A percentile compares a stretch with the other conserved stretches of the same genome.
phyloP scores from a whole-genome alignment of 768 basidiomycete species.

The Termitomyces sp. region DNA sequence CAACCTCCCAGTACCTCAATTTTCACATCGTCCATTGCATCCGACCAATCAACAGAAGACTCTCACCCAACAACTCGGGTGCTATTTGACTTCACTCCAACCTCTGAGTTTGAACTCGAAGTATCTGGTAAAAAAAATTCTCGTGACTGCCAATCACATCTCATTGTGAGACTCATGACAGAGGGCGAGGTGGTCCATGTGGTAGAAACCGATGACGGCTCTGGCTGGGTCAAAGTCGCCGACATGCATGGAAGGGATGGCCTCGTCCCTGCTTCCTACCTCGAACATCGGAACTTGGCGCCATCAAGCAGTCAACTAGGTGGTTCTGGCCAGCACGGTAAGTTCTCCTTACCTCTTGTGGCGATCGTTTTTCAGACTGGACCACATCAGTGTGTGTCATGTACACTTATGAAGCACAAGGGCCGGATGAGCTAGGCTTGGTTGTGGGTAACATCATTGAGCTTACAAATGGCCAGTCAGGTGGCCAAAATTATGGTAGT shows the following conservation, averaged over 20 bases:
- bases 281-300: slow-evolving; percentile 37
- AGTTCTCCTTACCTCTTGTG: slow-evolving; percentile 16
- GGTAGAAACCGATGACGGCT: slow-evolving; percentile 79
- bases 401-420: slow-evolving; percentile 75
- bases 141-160: not conserved
- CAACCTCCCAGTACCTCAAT: slow-evolving; percentile 51
- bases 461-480: slow-evolving; percentile 56
- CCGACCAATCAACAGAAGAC: slow-evolving; percentile 38
- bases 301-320: slow-evolving; percentile 20
- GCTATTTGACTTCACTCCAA: slow-evolving; percentile 70
- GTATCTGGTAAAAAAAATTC: slow-evolving; percentile 51
- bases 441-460: slow-evolving; percentile 59
- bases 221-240: slow-evolving; percentile 80
- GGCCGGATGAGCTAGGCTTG: slow-evolving; percentile 65
- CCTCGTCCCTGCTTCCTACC: slow-evolving; percentile 83
- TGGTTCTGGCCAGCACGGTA: slow-evolving; percentile 50
- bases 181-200: slow-evolving; percentile 66
- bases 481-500: slow-evolving; percentile 65
- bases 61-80: slow-evolving; percentile 54
- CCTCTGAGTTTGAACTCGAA: slow-evolving; percentile 74
- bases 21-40: slow-evolving; percentile 40
- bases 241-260: slow-evolving; percentile 59
- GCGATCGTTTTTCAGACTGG: slow-evolving; percentile 3
- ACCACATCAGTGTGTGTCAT: slow-evolving; percentile 66
- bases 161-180: slow-evolving; percentile 20